Percentiles rank a stretch among this genome's conserved stretches.
phyloP scores from a whole-genome alignment of 495 filamentous ascomycete genomes.

The Aspergillus sparsus region DNA sequence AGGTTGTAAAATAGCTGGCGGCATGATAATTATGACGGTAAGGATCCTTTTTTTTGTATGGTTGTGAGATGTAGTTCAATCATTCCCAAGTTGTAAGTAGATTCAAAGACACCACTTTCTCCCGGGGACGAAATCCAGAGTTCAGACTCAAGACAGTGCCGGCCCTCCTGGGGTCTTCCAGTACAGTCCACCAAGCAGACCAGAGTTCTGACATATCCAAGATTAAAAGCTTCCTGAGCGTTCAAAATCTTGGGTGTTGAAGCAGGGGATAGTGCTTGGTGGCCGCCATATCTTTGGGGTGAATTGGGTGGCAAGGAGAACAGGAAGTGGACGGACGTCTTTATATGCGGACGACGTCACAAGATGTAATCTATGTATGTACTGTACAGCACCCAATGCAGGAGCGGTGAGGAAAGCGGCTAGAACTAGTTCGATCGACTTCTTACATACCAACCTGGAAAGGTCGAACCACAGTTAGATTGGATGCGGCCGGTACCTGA shows the following conservation, averaged over 20 bases:
- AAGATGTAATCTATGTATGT: conserved; percentile 12
- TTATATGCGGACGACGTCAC: conserved; percentile 26
- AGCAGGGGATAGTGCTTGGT: conserved; percentile 7
- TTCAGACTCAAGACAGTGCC: conserved; percentile 27
- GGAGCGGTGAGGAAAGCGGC: conserved; percentile 26
- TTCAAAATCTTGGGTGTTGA: conserved; percentile 7
- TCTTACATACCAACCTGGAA: no score
- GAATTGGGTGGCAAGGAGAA: background rate
- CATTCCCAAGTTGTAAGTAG: conserved; percentile 8
- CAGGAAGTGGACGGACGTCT: conserved; percentile 9
- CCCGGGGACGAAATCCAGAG: conserved; percentile 5
- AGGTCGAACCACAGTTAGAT: no score
- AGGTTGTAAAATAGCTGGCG: conserved; percentile 27
- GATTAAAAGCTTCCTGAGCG: conserved; percentile 15
- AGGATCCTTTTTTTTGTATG: conserved; percentile 9
- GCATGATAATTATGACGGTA: conserved; percentile 17
- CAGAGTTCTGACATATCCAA: conserved; percentile 32
- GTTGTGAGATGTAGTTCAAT: conserved; percentile 13
- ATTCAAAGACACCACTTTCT: background rate
- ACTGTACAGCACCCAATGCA: background rate
- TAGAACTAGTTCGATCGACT: background rate
- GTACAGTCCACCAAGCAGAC: conserved; percentile 25
- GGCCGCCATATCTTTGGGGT: conserved; percentile 16
- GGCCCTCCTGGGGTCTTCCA: conserved; percentile 33
- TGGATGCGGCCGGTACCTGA: no score